Evolutionary conservation across 345 rosid species (phyloP).

Genomic region (Euphorbia pulcherrima): DNA sequence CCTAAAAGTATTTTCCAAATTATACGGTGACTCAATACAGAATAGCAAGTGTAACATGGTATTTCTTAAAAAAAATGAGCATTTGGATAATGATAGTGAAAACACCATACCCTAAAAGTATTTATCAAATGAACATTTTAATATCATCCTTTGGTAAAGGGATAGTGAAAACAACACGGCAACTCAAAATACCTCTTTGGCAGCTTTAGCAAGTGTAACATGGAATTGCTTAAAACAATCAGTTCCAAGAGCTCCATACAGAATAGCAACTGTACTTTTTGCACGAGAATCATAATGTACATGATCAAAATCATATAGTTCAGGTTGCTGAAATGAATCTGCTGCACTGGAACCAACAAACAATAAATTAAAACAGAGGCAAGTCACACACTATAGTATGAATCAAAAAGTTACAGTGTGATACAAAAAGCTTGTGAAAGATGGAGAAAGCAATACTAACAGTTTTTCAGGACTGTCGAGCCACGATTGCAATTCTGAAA

Average conservation of each 20-base stretch:
- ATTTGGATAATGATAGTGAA: no score
- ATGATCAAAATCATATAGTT: constrained; percentile 82
- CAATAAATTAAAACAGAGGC: constrained; percentile 23
- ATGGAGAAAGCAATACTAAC: constrained; percentile 38
- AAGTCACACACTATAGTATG: background rate
- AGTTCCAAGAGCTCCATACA: constrained; percentile 92
- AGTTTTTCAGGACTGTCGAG: constrained; percentile 36
- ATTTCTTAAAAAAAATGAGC: no score
- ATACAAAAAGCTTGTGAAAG: constrained; percentile 11
- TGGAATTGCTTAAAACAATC: constrained; percentile 80
- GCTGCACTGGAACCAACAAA: constrained; percentile 43
- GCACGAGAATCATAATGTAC: constrained; percentile 57
- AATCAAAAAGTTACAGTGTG: background rate
- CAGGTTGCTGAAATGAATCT: constrained; percentile 67
- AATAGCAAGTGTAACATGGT: no score
- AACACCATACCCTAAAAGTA: constrained; percentile 69
- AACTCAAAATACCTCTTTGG: constrained; percentile 52
- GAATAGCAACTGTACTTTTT: constrained; percentile 61
- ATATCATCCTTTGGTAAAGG: constrained; percentile 7
- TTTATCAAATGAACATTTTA: constrained; percentile 13
- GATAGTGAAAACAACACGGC: background rate
- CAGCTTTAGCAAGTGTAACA: constrained; percentile 55
- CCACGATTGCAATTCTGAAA: constrained; percentile 61
- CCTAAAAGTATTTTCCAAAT: constrained; percentile 44
- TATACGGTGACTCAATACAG: no score